Base-by-base conservation (phyloP, 1,284 basidiomycete species). In the Moniliella sp. region DNA sequence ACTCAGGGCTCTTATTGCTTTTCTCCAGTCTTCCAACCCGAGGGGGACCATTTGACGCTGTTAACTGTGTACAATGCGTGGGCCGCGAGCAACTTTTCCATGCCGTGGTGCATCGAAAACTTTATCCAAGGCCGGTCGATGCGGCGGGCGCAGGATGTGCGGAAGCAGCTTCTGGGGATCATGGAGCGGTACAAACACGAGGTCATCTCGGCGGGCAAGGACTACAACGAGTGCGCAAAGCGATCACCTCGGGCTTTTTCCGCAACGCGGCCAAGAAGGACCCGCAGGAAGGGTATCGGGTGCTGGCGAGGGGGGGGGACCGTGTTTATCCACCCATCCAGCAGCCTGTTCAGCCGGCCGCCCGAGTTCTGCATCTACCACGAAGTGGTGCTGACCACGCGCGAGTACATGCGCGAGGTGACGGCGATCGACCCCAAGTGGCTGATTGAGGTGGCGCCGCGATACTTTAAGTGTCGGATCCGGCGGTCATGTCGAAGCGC, bases 111-210 rank as follows among this genome's bases (percentile, higher is more conserved):
- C 31, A 50, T 50, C 18, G 57, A 66, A 62, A 97, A 97, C 62
- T 97, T 84, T 56, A 84, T 97, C 30, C 91, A 97, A 61, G 84
- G 82, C 7, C 71, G 91, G 57, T 86, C 82, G 45, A 81, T 99
- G 79, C 71, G 81, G 38, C 71, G 86, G n/a, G 91, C 86, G 3
- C 84, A 93, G 62, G 88, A 97, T 66, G 83, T 97, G 7, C 68
- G 88, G 34, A 97, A 94, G 58, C 88, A 97, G 64, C 65, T 97
- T 35, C 67, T 94, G 28, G 88, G 88, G 39, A 97, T 97, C 61
- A 97, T 99, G 88, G 88, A 99, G 59, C 70, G 91, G 36, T 93
- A 94, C 62, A 91, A 88, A 56, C 86, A 94, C 60, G 86, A 94
- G 50, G 79, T 97, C 40, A 59, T 84, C 15, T 83, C 79, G 5